Evolutionary conservation across 2,329 filamentous ascomycete species (phyloP), one percentile per base, ranked within the genome.

Genomic region (Mariannaea sp.): DNA sequence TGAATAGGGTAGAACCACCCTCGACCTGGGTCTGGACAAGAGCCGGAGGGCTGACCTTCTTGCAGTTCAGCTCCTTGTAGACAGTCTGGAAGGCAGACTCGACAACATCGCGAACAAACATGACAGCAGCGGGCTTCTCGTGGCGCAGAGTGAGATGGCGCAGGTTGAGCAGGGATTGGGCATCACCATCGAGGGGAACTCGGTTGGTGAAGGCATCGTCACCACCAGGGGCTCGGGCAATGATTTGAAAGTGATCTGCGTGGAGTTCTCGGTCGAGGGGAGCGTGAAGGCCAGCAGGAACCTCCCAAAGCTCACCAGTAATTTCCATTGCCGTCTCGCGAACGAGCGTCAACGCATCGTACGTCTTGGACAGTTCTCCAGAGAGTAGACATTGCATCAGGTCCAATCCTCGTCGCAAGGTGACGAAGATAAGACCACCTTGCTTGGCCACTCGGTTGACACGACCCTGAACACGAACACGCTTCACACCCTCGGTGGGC

Each of bases 11-110:
- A 65, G 89, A 85, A 51, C 92, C 92, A 61, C 92, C 92, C 76
- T 97, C 92, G 69, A 96, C 90, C 76, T 97, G 89, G 14, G 93
- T 97, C 78, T 95, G 94, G 55, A 96, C 94, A 73, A 96, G 87
- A 26, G 91, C 91, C 2, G 92, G 92, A 10, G 92, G 92, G 42
- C 87, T 88, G 59, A 96, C 92, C 76, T 96, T 92, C 67, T 87
- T 81, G 72, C 93, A 81, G 59, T 85, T 81, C 64, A 87, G 76
- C 70, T 94, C 89, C 68, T 88, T 84, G 78, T 91, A 96, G 30
- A 85, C 82, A 68, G 85, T 80, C 71, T 87, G 81, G 78, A 97
- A 97, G 10, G 92, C 90, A 61, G 82, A 84, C 71, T 96, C 86
- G 48, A 93, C 84, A 19, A 87, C 85, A 53, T 90, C 88, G 56